Evolutionary conservation across 495 filamentous ascomycete genomes (phyloP).

Genomic region (Tuber borchii): DNA sequence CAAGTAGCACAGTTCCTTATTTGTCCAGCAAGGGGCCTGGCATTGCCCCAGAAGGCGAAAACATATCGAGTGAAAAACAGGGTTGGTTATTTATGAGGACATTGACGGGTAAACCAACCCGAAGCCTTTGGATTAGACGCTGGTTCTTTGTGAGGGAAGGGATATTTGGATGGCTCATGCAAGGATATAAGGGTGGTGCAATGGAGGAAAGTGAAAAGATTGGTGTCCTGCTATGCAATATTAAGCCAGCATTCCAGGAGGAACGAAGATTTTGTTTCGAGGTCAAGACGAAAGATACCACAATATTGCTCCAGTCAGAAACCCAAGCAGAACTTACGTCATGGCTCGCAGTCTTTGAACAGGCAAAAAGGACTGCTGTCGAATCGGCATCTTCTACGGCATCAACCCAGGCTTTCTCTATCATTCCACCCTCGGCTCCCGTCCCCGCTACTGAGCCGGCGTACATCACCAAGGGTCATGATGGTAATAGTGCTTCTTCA

Average conservation of each 20-base stretch:
- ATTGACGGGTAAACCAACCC: constrained; percentile 75
- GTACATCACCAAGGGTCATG: constrained; percentile 39
- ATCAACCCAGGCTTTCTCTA: constrained; percentile 68
- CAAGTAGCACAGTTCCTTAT: constrained; percentile 75
- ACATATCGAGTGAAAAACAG: constrained; percentile 63
- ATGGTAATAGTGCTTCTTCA: constrained; percentile 24
- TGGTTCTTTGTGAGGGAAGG: constrained; percentile 96
- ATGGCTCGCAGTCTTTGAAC: constrained; percentile 87
- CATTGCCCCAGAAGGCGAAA: constrained; percentile 26
- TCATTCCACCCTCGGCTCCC: constrained; percentile 77
- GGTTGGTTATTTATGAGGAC: constrained; percentile 86
- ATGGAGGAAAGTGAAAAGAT: constrained; percentile 95
- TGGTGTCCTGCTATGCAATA: constrained; percentile 86
- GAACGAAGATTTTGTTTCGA: constrained; percentile 96
- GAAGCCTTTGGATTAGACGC: constrained; percentile 76
- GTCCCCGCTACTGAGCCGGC: constrained; percentile 54
- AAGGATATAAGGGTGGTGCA: constrained; percentile 71
- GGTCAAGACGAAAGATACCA: constrained; percentile 94
- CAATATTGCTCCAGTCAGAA: constrained; percentile 83
- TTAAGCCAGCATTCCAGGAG: constrained; percentile 82
- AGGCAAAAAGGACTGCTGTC: constrained; percentile 84
- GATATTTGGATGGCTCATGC: constrained; percentile 92
- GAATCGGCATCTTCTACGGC: constrained; percentile 63
- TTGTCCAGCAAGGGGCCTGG: constrained; percentile 55
- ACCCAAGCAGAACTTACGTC: constrained; percentile 81